Base-by-base conservation (phyloP, 768 basidiomycete species). In the Suillus plorans region DNA sequence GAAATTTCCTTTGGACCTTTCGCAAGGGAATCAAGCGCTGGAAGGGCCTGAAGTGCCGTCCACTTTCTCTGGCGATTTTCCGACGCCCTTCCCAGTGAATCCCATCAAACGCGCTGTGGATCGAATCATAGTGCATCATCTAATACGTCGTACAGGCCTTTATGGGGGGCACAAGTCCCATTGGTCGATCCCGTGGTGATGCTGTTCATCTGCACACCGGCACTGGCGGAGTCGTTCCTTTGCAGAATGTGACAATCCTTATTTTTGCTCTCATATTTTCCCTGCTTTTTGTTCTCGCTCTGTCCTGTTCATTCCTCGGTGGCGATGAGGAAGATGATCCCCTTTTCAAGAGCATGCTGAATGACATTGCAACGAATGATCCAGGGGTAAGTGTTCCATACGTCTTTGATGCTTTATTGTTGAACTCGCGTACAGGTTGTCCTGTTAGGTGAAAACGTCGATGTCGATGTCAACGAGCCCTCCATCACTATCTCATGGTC, bases 391-490 rank as follows among this genome's bases (percentile, higher is more conserved):
- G 79, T 67, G 22, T 42, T 47, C 25, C 41, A 18, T 49, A 50
- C 10, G 59, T n/a, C 6, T 53, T 22, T 47, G 12, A 47, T n/a
- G n/a, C 4, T 5, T 42, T 44, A 20, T 34, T 44, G 28, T 25
- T 49, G 28, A 57, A 47, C 22, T 31, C 16, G 13, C 16, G 2
- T 61, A n/a, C 64, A 87, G 86, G 75, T 87, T 55, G 81, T 86
- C 3, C 76, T 87, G 45, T 69, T 86, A 3, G 86, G 85, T 7
- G 85, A 86, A 66, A 82, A 80, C 61, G 83, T 86, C 6, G 85
- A 86, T 66, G 80, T 86, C 13, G 86, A 87, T 67, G 73, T 86
- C 12, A 85, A 86, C 64, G 85, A 87, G 67, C 85, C 85, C 2
- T 79, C 85, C 0, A 69, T 87, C 36, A 82, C 82, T 10, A 78